A percentile compares a stretch with the other conserved stretches of the same genome.
These are phyloP conservation scores for Ampelocalamus luodianensis DNA, from an alignment of 176 grass and related monocot species.

Conservation along the genomic window DNA sequence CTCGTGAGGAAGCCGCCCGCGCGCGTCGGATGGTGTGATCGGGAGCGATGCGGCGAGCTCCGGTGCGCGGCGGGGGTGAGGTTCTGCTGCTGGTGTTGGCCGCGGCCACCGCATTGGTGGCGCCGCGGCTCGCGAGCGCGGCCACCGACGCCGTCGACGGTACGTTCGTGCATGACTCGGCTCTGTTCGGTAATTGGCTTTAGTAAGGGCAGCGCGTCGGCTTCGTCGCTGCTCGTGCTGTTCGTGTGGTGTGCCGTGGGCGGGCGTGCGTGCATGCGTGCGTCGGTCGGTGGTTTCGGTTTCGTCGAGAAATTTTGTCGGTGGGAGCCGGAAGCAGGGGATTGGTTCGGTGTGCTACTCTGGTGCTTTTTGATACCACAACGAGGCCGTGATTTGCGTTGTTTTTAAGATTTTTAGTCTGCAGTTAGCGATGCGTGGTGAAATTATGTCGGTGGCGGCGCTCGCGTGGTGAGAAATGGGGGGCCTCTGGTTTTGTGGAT, in stretches of 20 bases:
- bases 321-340: neutral
- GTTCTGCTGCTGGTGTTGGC: neutral
- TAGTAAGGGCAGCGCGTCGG: neutral
- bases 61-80: conserved; percentile 1
- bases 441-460: conserved; percentile 34
- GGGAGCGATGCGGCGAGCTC: conserved; percentile 17
- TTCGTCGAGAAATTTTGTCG: conserved; percentile 2
- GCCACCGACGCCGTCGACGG: conserved; percentile 51
- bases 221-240: neutral
- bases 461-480: neutral
- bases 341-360: conserved; percentile 7
- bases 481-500: conserved; percentile 1
- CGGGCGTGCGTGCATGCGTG: neutral
- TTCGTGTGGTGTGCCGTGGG: neutral
- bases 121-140: conserved; percentile 41
- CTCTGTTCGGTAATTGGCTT: neutral
- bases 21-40: conserved; percentile 48
- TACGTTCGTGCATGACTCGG: neutral
- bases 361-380: neutral
- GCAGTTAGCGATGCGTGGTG: neutral
- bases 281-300: neutral
- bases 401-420: conserved; percentile 2
- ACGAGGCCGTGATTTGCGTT: neutral
- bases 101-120: conserved; percentile 43
- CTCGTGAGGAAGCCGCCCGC: neutral